A percentile compares a stretch with the other conserved stretches of the same genome.
Conservation (phyloP, 345 rosid genomes). For the Raphanus sativus region DNA sequence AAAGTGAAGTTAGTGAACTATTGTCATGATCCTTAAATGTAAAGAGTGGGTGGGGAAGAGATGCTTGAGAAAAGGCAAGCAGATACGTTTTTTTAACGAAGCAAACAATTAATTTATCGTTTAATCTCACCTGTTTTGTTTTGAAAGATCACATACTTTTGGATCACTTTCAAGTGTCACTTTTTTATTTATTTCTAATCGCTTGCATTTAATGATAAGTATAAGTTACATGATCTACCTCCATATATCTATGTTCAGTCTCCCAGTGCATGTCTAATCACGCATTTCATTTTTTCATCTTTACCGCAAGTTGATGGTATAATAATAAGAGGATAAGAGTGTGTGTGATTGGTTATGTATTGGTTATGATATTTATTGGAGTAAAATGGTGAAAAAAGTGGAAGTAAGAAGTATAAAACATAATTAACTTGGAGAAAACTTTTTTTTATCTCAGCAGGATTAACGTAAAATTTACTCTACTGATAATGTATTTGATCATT, state of each 20-base stretch:
- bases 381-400: no score
- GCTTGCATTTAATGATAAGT: no score
- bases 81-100: not conserved
- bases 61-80: constrained; percentile 27
- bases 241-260: constrained; percentile 2
- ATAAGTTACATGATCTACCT: not conserved
- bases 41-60: constrained; percentile 28
- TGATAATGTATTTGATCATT: no score
- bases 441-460: no score
- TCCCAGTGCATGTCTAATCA: constrained; percentile 37
- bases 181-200: not conserved
- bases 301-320: constrained; percentile 19
- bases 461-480: no score
- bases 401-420: no score
- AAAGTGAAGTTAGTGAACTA: constrained; percentile 26
- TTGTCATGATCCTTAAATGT: constrained; percentile 23
- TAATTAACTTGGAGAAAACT: no score
- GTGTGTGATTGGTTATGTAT: no score
- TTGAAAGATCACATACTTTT: not conserved
- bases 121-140: constrained; percentile 16
- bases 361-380: no score
- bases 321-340: no score
- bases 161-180: not conserved
- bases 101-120: constrained; percentile 23
- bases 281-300: constrained; percentile 1